These are phyloP conservation scores for Fusarium sp. DNA, from an alignment of 2,329 filamentous ascomycete species.

Conservation along the genomic window DNA sequence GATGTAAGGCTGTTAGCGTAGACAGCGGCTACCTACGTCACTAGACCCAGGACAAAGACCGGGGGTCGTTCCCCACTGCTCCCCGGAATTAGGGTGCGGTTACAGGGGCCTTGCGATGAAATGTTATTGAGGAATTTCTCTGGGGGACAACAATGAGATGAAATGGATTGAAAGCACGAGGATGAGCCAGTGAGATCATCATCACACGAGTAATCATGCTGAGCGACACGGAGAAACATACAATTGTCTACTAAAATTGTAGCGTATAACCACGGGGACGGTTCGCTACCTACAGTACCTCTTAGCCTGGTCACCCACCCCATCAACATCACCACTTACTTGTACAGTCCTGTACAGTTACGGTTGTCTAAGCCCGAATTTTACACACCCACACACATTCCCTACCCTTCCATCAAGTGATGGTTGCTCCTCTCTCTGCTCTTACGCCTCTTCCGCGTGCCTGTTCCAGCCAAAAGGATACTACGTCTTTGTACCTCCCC, in stretches of 20 bases:
- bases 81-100: constrained; percentile 21
- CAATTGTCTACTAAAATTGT: not conserved
- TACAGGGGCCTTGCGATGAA: constrained; percentile 6
- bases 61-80: constrained; percentile 21
- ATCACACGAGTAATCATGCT: constrained; percentile 5
- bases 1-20: constrained; percentile 38
- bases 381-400: constrained; percentile 32
- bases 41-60: constrained; percentile 25
- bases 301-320: constrained; percentile 9
- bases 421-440: constrained; percentile 18
- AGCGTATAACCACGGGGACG: not conserved
- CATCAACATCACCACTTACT: constrained; percentile 9
- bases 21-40: constrained; percentile 39
- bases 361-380: constrained; percentile 12
- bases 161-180: not conserved
- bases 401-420: constrained; percentile 25
- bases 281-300: not conserved
- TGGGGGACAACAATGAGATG: not conserved
- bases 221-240: constrained; percentile 5
- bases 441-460: constrained; percentile 30
- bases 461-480: constrained; percentile 7
- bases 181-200: constrained; percentile 22
- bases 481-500: constrained; percentile 26
- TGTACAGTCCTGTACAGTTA: constrained; percentile 5
- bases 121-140: constrained; percentile 6